Evolutionary conservation across 2,329 filamentous ascomycete genomes (phyloP).

Genomic region (Triangularia verruculosa): DNA sequence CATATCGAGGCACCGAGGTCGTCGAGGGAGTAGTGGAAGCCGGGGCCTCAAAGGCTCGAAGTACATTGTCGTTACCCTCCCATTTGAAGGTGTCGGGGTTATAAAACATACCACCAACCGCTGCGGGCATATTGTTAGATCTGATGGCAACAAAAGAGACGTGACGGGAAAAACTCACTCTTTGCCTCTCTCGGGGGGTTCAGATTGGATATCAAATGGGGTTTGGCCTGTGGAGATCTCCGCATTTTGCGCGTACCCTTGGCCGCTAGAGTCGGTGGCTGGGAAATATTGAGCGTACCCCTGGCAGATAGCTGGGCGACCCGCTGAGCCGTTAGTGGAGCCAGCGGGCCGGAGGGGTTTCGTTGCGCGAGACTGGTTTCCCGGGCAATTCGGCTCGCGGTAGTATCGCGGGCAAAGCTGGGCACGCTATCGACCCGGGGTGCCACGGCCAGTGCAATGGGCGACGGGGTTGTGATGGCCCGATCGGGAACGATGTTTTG

Average conservation of each 20-base stretch:
- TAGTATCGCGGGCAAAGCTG: conserved; percentile 63
- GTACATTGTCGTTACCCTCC: conserved; percentile 92
- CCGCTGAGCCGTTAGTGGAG: conserved; percentile 54
- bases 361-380: conserved; percentile 62
- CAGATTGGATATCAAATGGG: conserved; percentile 85
- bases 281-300: conserved; percentile 43
- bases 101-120: conserved; percentile 93
- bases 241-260: conserved; percentile 48
- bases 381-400: conserved; percentile 62
- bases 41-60: conserved; percentile 72
- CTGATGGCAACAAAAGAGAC: background rate
- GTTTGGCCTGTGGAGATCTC: conserved; percentile 63
- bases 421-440: conserved; percentile 56
- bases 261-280: conserved; percentile 44
- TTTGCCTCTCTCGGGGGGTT: conserved; percentile 71
- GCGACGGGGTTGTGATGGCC: conserved; percentile 47
- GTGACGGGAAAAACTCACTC: conserved; percentile 53
- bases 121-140: conserved; percentile 42
- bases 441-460: conserved; percentile 49
- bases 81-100: conserved; percentile 83
- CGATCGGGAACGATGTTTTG: conserved; percentile 55
- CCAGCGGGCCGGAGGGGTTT: conserved; percentile 52
- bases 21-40: conserved; percentile 54
- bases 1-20: conserved; percentile 42
- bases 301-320: conserved; percentile 52